Base-by-base conservation (phyloP, 495 filamentous ascomycete species). In the Bathelium albidoporum region DNA sequence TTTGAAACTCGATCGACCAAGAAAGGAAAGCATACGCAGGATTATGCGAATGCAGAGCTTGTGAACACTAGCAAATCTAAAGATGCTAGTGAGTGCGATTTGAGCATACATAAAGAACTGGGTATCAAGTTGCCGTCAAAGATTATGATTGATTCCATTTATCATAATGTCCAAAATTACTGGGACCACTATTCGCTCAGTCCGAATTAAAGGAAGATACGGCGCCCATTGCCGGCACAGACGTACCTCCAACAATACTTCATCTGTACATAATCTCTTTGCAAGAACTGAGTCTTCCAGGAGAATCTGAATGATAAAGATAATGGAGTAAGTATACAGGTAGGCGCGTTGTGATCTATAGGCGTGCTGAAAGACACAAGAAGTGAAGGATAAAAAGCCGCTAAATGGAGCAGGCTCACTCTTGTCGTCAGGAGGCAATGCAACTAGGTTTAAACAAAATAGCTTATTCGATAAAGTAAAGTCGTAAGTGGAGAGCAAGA, bases 381-480 rank as follows among this genome's bases (percentile, higher is more conserved):
- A 97, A 7, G 89, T 89, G 28, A 96, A 75, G 0, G 95, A 97
- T 44, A 97, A 78, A 73, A 94, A 95, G 66, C 82, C 82, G 20
- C 86, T 83, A 63, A 98, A 87, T 0, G 94, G 89, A 1, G 87
- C 79, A 69, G 95, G 85, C 58, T 86, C 79, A 39, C 80, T 82
- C 69, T 89, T 88, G 36, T 82, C 80, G 34, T 85, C 81, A 0
- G 83, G 69, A 3, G 77, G 68, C 26, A 84, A 72, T 12, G 85
- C 83, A 59, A 96, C 83, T 34, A 98, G 74, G 68, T 88, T 92
- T 69, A 87, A 87, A 74, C 89, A 93, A 73, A 97, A 97, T 24
- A 97, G 81, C 75, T 96, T 97, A 79, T 97, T 98, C 12, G 93
- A 86, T 74, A 91, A 88, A 26, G 84, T 86, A 74, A 97, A 97